Percentiles rank a stretch among this genome's conserved stretches.
Conservation (phyloP, 2,329 filamentous ascomycete genomes). For the Dactylellina cionopaga region DNA sequence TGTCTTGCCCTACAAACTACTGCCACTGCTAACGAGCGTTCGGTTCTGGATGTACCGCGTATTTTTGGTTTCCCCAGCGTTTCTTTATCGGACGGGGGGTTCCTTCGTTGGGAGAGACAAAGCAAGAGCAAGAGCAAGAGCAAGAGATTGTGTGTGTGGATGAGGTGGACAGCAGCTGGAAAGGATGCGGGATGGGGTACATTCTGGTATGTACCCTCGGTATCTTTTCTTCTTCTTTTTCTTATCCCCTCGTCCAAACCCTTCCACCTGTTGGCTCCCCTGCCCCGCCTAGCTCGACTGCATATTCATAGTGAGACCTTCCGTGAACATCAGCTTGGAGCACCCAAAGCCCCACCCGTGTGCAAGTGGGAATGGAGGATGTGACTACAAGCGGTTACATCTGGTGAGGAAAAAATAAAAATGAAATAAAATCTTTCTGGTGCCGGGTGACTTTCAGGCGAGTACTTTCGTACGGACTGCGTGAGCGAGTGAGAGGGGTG, state of each 20-base stretch:
- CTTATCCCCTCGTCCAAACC: neutral
- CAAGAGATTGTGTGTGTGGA: neutral
- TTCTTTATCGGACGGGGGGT: conserved; percentile 21
- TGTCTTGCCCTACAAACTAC: conserved; percentile 40
- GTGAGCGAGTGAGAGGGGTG: too few species aligned
- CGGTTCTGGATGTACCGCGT: too few species aligned
- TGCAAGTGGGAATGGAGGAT: conserved; percentile 5
- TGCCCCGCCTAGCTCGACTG: neutral
- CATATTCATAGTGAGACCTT: conserved; percentile 30
- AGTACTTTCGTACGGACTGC: conserved; percentile 3
- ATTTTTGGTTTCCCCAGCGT: too few species aligned
- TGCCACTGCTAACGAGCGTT: neutral
- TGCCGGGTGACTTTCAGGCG: conserved; percentile 20
- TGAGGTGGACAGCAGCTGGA: conserved; percentile 23
- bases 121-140: neutral
- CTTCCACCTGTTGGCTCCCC: conserved; percentile 4
- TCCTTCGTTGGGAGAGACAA: conserved; percentile 1
- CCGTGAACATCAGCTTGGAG: conserved; percentile 41
- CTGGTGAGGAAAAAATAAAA: neutral
- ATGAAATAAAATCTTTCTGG: conserved; percentile 12
- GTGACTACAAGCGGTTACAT: conserved; percentile 50
- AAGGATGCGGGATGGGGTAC: conserved; percentile 29
- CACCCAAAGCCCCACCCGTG: conserved; percentile 39
- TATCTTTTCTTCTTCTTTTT: conserved; percentile 9
- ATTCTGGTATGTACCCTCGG: conserved; percentile 3